Percentiles rank a stretch among this genome's conserved stretches.
phyloP scores from a whole-genome alignment of 2,329 filamentous ascomycete species.

The Paecilomyces niveus region DNA sequence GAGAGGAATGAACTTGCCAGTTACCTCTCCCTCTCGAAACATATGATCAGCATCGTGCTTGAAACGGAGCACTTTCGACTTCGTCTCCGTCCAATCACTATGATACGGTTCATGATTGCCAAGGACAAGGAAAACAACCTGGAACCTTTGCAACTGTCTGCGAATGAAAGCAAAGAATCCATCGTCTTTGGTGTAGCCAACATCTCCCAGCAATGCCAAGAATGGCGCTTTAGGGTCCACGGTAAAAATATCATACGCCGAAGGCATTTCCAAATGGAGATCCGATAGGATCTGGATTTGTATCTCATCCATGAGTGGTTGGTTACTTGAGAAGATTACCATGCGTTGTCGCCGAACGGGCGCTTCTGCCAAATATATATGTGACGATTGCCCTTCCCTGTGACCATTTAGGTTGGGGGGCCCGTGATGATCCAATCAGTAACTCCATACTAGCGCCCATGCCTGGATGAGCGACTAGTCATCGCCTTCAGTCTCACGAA shows the following conservation, averaged over 20 bases:
- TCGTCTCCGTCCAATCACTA: constrained; percentile 19
- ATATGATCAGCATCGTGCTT: constrained; percentile 12
- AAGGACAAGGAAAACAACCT: constrained; percentile 44
- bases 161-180: constrained; percentile 43
- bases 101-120: constrained; percentile 54
- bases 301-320: constrained; percentile 1
- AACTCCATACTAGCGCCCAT: too few relatives aligned
- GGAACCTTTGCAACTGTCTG: constrained; percentile 43
- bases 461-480: too few relatives aligned
- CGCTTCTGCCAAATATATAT: too few relatives aligned
- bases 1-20: constrained; percentile 35
- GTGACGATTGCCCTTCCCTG: too few relatives aligned
- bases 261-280: constrained; percentile 48
- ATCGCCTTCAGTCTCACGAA: too few relatives aligned
- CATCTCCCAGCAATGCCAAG: constrained; percentile 52
- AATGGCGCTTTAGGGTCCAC: constrained; percentile 43
- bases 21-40: constrained; percentile 4
- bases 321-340: too few relatives aligned
- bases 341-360: too few relatives aligned
- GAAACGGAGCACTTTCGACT: constrained; percentile 16
- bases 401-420: too few relatives aligned
- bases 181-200: constrained; percentile 42
- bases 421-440: too few relatives aligned
- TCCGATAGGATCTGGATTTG: constrained; percentile 48
- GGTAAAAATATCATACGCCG: constrained; percentile 45